These are phyloP conservation scores for Cucurbitaria berberidis DNA, from an alignment of 2,329 filamentous ascomycete genomes.

Conservation along the genomic window DNA sequence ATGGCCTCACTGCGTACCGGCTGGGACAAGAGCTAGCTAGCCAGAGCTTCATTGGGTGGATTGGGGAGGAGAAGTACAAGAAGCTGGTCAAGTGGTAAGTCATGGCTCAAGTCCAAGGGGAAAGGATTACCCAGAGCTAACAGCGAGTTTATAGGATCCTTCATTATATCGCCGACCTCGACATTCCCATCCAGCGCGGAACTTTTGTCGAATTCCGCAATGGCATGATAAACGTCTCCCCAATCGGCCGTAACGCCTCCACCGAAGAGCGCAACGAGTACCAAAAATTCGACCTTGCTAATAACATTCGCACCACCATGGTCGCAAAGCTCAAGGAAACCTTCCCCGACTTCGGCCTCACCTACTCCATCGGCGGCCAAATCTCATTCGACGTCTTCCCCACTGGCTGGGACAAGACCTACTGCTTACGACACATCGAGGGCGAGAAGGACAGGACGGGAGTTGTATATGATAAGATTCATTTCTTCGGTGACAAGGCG, in stretches of 20 bases:
- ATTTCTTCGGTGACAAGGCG: conserved; percentile 99
- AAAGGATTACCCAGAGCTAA: conserved; percentile 41
- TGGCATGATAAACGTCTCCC: conserved; percentile 87
- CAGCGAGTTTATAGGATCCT: conserved; percentile 56
- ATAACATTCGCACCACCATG: conserved; percentile 77
- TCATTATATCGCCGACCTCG: conserved; percentile 83
- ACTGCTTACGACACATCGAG: conserved; percentile 88
- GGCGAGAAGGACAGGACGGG: conserved; percentile 72
- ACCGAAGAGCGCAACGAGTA: conserved; percentile 81
- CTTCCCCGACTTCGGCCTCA: conserved; percentile 84
- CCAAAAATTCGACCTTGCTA: conserved; percentile 77
- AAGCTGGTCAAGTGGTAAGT: conserved; percentile 68
- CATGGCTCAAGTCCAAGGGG: not conserved
- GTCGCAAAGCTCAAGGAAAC: conserved; percentile 77
- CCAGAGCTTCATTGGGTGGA: conserved; percentile 88
- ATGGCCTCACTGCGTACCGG: conserved; percentile 90
- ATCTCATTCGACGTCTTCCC: conserved; percentile 99
- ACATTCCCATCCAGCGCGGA: conserved; percentile 81
- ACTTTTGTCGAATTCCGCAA: conserved; percentile 90
- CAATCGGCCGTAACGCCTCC: conserved; percentile 85
- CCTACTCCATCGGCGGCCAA: conserved; percentile 94
- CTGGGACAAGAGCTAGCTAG: conserved; percentile 76
- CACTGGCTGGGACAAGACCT: conserved; percentile 97
- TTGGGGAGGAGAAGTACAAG: conserved; percentile 88
- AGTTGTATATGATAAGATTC: conserved; percentile 82